Evolutionary conservation across 306 rosid genomes (phyloP), one percentile per base, ranked within the genome.

Genomic region (Fragaria vesca): DNA sequence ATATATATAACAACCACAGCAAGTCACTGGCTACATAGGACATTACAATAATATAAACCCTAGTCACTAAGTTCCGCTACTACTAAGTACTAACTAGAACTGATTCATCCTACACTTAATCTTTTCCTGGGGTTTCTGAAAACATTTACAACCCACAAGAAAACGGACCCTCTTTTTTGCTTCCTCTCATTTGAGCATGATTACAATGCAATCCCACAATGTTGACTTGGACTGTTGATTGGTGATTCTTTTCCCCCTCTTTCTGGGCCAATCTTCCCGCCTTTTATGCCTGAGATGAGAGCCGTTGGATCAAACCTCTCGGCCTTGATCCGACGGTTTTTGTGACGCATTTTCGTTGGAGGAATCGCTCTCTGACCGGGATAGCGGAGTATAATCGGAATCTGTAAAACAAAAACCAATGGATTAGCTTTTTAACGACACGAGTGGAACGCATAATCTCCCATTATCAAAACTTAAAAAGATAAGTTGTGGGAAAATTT

Each of bases 361-460:
- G 8, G 93, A 83, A 55, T 87, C 90, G 67, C 93, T 92, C 71
- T 65, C 92, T 1, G 84, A 87, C 61, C 91, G 85, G 36, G 96
- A 82, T 20, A 88, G 73, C 80, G 86, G 85, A 30, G 86, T 79
- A 78, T 86, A 74, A 43, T 93, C 91, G 47, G 90, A 78, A 57
- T 90, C 97, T 95, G 66, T 43, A 42, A 70, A 57, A 52, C 0
- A 8, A 18, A 17, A 51, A 51, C 10, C 21, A 6, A 17, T 51
- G 1, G 18, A 51, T 51, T 0, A 51, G 1, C 18, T 50, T 46
- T 50, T 16, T 0, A 28, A 28, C 30, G 30, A 28, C 30, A 28
- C 30, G 30, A 28, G 30, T 28, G 30, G 26, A 18, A 20, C 26
- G 0, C 11, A 5, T 3, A 4, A 20, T 0, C 26, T 54, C 18